Evolutionary conservation across 208 protist genomes (phyloP).

Genomic region (Sergeia podlipaevii): DNA sequence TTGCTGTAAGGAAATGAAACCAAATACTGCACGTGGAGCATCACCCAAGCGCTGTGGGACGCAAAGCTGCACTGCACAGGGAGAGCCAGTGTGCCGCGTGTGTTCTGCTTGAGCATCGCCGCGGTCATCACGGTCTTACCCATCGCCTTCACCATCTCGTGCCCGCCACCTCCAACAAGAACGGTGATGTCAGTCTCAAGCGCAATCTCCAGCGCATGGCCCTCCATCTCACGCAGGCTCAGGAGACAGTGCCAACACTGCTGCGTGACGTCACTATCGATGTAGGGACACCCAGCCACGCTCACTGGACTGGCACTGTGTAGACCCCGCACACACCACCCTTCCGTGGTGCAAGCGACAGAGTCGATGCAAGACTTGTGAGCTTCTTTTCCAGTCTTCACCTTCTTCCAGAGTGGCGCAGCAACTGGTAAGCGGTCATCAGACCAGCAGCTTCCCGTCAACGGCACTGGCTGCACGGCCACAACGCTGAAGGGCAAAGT

Average conservation of each 20-base stretch:
- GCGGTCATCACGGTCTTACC: slow-evolving; percentile 23
- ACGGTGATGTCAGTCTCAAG: neutral
- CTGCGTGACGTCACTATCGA: slow-evolving; percentile 25
- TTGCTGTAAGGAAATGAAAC: slow-evolving; percentile 36
- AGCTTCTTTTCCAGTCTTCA: no score
- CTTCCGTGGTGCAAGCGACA: no score
- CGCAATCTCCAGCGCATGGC: no score
- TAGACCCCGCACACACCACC: slow-evolving; percentile 60
- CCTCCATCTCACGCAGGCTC: slow-evolving; percentile 27
- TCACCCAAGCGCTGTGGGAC: slow-evolving; percentile 25
- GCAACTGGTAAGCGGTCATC: slow-evolving; percentile 34
- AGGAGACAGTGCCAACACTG: slow-evolving; percentile 34
- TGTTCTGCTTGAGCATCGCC: slow-evolving; percentile 34
- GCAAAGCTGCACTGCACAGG: slow-evolving; percentile 17
- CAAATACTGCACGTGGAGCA: slow-evolving; percentile 69
- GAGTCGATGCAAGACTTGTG: no score
- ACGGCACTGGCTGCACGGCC: slow-evolving; percentile 32
- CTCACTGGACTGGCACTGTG: slow-evolving; percentile 21
- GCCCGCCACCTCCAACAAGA: slow-evolving; percentile 23
- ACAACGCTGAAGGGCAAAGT: slow-evolving; percentile 33
- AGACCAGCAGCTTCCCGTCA: slow-evolving; percentile 52
- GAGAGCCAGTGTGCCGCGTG: slow-evolving; percentile 27
- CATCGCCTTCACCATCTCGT: neutral
- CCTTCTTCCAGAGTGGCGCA: slow-evolving; percentile 39
- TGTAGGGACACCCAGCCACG: slow-evolving; percentile 12